These are phyloP conservation scores for Centaurea solstitialis DNA, from an alignment of 129 eudicot species.

Conservation along the genomic window DNA sequence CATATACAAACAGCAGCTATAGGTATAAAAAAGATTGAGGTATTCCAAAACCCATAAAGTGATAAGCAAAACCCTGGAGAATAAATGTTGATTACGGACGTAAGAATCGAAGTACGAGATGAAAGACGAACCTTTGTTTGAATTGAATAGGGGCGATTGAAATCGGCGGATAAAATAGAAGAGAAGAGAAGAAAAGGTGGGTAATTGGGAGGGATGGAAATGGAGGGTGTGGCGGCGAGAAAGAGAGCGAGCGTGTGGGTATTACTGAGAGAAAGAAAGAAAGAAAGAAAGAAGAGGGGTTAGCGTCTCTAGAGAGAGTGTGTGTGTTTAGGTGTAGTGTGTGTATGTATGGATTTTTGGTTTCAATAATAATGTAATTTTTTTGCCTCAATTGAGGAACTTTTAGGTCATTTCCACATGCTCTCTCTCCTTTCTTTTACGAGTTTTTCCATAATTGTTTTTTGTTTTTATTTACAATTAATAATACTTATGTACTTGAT, in stretches of 20 bases:
- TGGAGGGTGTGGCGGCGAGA: conserved; percentile 35
- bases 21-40: too few species aligned
- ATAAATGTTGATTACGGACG: conserved; percentile 12
- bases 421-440: not conserved
- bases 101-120: not conserved
- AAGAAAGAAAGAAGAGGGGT: conserved; percentile 25
- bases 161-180: conserved; percentile 31
- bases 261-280: not conserved
- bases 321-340: too few species aligned
- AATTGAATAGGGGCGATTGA: conserved; percentile 29
- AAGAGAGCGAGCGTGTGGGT: conserved; percentile 23
- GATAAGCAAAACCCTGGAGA: conserved; percentile 20
- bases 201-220: conserved; percentile 19
- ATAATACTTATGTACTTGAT: not conserved
- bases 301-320: conserved; percentile 8
- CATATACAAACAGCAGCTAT: too few species aligned
- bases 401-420: not conserved
- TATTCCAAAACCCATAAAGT: conserved; percentile 7
- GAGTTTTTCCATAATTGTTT: not conserved
- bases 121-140: conserved; percentile 32
- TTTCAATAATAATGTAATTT: conserved; percentile 1
- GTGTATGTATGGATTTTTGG: not conserved
- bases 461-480: not conserved
- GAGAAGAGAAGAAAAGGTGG: not conserved
- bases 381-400: not conserved